Base-by-base conservation (phyloP, 768 basidiomycete genomes). In the Pisolithus microcarpus region DNA sequence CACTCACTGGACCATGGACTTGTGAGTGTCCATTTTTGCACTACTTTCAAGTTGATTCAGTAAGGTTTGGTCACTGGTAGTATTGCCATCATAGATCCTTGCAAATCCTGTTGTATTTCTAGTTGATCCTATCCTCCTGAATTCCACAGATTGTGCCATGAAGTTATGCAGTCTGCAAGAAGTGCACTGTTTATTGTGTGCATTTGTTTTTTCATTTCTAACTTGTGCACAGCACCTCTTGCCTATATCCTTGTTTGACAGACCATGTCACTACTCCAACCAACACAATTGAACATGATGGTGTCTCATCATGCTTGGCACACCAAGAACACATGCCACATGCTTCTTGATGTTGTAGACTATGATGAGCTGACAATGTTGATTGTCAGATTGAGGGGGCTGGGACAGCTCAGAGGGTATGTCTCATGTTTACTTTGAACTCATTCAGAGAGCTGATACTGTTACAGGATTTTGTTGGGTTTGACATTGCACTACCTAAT, bases 281-380 rank as follows among this genome's bases (percentile, higher is more conserved):
- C 96, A 21, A 99, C 96, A 0, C 80, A 77, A 52, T 72, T 98
- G 50, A 83, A 97, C 54, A 88, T 96, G 26, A 83, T 81, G 0
- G 81, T 98, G 37, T 75, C 82, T 4, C 98, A 95, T 66, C 93
- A 98, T 69, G 93, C 94, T 26, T 88, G 94, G 81, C 94, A 98
- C 58, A 91, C 94, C n/a, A 96, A 95, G 74, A 94, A 94, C 62
- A 76, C 86, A 1, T 71, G 91, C 21, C 90, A 93, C 61, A 93
- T 94, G 84, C 70, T 95, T 21, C 72, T 95, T 80, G 88, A 94
- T 59, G 79, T 97, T 47, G 84, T 95, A 21, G 94, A 97, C 60
- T 79, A 87, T 61, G 73, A 83, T 34, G 84, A 91, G 51, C 94
- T 94, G 1, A 82, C 81, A 7, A 93, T 96, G 89, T 73, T 92